Conservation (phyloP, 2,329 filamentous ascomycete genomes). For the Penicillium glabrum region DNA sequence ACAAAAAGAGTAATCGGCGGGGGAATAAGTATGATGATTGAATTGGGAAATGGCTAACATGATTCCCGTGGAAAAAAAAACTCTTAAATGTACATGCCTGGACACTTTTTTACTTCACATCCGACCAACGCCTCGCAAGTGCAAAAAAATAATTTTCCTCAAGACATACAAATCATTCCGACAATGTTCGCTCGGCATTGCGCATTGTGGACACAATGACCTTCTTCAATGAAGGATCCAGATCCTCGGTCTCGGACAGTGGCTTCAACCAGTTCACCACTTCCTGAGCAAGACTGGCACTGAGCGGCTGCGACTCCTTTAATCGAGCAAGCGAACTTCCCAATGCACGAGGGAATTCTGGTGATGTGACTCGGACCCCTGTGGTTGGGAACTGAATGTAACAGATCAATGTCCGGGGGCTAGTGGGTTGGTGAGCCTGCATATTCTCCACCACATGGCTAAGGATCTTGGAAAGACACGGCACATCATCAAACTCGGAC, state of each 20-base stretch:
- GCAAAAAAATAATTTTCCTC: slow-evolving; percentile 1
- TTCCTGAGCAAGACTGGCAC: slow-evolving; percentile 45
- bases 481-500: slow-evolving; percentile 64
- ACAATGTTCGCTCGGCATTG: slow-evolving; percentile 32
- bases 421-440: slow-evolving; percentile 58
- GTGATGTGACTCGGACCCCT: slow-evolving; percentile 61
- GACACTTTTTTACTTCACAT: slow-evolving; percentile 16
- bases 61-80: background rate
- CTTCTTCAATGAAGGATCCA: slow-evolving; percentile 55
- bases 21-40: slow-evolving; percentile 40
- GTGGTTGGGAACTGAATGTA: slow-evolving; percentile 70
- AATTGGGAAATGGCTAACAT: slow-evolving; percentile 18
- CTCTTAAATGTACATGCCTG: background rate
- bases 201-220: slow-evolving; percentile 48
- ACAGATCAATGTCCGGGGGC: slow-evolving; percentile 67
- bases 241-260: slow-evolving; percentile 43
- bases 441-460: slow-evolving; percentile 70
- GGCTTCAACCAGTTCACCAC: slow-evolving; percentile 52
- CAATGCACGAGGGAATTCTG: slow-evolving; percentile 72
- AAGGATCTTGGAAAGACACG: slow-evolving; percentile 65
- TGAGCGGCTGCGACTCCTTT: slow-evolving; percentile 49
- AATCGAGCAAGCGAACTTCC: slow-evolving; percentile 64
- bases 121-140: slow-evolving; percentile 28
- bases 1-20: slow-evolving; percentile 59
- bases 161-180: slow-evolving; percentile 14